phyloP scores from a whole-genome alignment of 306 rosid species.

The Cicer yamashitae region DNA sequence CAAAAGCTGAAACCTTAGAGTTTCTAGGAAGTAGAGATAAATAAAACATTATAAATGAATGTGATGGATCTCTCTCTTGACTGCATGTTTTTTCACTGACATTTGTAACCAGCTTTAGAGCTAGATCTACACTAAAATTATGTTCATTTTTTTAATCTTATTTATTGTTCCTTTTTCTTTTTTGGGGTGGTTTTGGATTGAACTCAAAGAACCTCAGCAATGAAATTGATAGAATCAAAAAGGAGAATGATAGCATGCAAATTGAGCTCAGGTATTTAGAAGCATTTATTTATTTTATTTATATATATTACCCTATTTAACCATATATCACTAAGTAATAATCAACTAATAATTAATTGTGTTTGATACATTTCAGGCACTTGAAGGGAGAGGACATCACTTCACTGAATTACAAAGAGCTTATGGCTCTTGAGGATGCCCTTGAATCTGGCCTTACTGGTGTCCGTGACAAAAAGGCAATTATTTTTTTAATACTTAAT shows the following conservation, averaged over 20 bases:
- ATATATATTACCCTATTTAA: slow-evolving; percentile 28
- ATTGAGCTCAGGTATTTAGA: slow-evolving; percentile 68
- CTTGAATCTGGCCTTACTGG: slow-evolving; percentile 75
- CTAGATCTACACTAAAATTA: slow-evolving; percentile 44
- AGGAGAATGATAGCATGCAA: slow-evolving; percentile 92
- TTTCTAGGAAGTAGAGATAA: slow-evolving; percentile 18
- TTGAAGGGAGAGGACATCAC: slow-evolving; percentile 85
- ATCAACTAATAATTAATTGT: not conserved
- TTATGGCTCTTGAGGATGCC: slow-evolving; percentile 65
- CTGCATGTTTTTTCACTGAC: slow-evolving; percentile 41
- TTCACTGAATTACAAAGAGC: slow-evolving; percentile 72
- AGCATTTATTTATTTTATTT: not conserved
- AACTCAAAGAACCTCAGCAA: slow-evolving; percentile 72
- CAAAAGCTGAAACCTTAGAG: slow-evolving; percentile 37
- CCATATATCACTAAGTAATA: not conserved
- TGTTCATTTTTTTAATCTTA: slow-evolving; percentile 1
- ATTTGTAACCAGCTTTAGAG: slow-evolving; percentile 13
- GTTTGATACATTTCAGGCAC: slow-evolving; percentile 60
- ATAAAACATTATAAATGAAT: slow-evolving; percentile 7
- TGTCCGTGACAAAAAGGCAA: slow-evolving; percentile 68
- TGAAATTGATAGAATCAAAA: slow-evolving; percentile 83
- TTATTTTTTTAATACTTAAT: not conserved
- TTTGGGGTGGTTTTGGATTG: slow-evolving; percentile 24
- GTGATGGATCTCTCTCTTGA: slow-evolving; percentile 40
- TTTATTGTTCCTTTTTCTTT: not conserved